phyloP scores from a whole-genome alignment of 176 grass and related monocot genomes.

The Cocos nucifera region DNA sequence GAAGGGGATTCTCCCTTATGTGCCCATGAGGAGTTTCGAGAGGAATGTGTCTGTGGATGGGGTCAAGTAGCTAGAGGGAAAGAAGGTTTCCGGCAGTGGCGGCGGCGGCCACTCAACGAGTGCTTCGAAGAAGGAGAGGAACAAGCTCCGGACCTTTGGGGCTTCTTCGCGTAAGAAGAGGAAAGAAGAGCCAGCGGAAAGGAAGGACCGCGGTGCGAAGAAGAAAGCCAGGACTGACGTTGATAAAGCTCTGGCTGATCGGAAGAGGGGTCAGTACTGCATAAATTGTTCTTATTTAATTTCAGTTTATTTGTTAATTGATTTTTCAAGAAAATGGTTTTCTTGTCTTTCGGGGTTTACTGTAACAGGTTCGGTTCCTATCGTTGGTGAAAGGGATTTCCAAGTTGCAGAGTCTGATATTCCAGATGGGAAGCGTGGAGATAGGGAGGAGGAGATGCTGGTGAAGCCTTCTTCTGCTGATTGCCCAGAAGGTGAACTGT shows the following conservation, averaged over 20 bases:
- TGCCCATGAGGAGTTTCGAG: background rate
- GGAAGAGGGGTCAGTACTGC: conserved; percentile 37
- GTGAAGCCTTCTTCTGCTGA: conserved; percentile 8
- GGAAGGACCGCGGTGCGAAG: background rate
- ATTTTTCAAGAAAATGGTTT: background rate
- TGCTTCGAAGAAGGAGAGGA: conserved; percentile 42
- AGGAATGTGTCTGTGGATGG: background rate
- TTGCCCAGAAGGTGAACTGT: background rate
- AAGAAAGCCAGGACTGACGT: conserved; percentile 11
- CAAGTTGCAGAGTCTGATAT: conserved; percentile 13
- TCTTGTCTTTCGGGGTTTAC: conserved; percentile 24
- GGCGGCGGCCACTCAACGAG: background rate
- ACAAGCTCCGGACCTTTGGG: conserved; percentile 22
- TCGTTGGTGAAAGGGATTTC: conserved; percentile 17
- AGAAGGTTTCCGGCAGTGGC: conserved; percentile 10
- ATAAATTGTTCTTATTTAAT: background rate
- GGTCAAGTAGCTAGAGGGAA: conserved; percentile 9
- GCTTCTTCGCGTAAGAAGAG: conserved; percentile 38
- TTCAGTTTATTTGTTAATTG: background rate
- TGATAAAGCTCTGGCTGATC: conserved; percentile 12
- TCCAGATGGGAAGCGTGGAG: conserved; percentile 18
- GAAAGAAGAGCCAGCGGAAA: conserved; percentile 19
- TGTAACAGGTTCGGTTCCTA: conserved; percentile 23
- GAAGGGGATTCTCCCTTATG: conserved; percentile 27
- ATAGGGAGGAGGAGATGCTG: conserved; percentile 20